Evolutionary conservation across 2,329 filamentous ascomycete species (phyloP).

Genomic region (Curvularia hawaiiensis): DNA sequence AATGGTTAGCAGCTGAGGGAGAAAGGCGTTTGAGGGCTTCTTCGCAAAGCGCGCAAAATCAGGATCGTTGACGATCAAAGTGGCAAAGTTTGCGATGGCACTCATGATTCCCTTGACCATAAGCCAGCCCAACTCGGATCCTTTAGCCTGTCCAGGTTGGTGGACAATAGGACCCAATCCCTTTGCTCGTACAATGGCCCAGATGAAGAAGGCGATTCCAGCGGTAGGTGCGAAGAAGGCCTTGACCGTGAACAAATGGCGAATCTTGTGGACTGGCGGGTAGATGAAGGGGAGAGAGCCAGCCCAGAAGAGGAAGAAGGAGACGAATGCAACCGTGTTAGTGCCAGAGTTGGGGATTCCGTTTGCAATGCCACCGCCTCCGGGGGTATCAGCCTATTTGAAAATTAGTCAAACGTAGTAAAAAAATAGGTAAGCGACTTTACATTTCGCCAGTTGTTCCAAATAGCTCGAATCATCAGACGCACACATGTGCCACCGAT

Average conservation of each 20-base stretch:
- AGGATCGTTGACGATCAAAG: constrained; percentile 78
- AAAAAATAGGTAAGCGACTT: constrained; percentile 5
- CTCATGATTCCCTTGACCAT: constrained; percentile 87
- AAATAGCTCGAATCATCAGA: constrained; percentile 86
- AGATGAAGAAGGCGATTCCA: constrained; percentile 86
- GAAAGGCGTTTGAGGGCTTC: constrained; percentile 76
- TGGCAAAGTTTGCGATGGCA: constrained; percentile 88
- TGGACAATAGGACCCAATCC: constrained; percentile 83
- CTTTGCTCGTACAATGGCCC: constrained; percentile 80
- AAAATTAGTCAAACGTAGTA: constrained; percentile 5
- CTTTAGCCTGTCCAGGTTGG: constrained; percentile 66
- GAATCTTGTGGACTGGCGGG: constrained; percentile 87
- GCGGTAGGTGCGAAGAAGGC: constrained; percentile 81
- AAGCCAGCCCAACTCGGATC: constrained; percentile 76
- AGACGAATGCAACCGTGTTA: constrained; percentile 74
- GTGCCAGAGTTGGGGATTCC: constrained; percentile 72
- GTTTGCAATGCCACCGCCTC: constrained; percentile 63
- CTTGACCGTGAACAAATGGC: constrained; percentile 91
- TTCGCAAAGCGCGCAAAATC: constrained; percentile 85
- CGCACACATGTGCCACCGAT: constrained; percentile 84
- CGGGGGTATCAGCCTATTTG: constrained; percentile 11
- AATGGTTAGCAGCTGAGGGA: constrained; percentile 71
- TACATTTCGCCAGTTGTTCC: constrained; percentile 66
- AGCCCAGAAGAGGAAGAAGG: constrained; percentile 88
- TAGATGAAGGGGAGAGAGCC: constrained; percentile 81